Base-by-base conservation (phyloP, 2,329 filamentous ascomycete species). In the Aspergillus sp. region DNA sequence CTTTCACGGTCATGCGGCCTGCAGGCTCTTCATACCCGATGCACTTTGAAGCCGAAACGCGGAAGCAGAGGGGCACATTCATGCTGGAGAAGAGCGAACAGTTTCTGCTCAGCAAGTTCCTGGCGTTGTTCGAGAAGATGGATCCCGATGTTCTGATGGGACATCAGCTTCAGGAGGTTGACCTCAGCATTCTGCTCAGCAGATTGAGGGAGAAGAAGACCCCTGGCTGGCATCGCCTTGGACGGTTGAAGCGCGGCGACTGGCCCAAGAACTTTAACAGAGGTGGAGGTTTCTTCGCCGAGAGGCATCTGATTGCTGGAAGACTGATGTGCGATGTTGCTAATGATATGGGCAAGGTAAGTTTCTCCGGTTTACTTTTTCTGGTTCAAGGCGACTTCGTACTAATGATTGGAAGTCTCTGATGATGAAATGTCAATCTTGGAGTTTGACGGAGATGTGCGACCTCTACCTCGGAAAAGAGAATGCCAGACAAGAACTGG, bases 401-500 rank as follows among this genome's bases (percentile, higher is more conserved):
- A 54, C 72, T 79, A 57, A 78, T 64, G 48, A 5, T 47, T 4
- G 47, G 48, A 68, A 82, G 81, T 97, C 94, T 10, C 86, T 92
- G 66, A 98, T 98, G 94, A 89, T 86, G 69, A 97, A 96, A 79
- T 99, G 95, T 76, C 94, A 97, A 76, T 96, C 93, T 3, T 99
- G 95, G 95, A 97, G 91, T 75, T 83, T 99, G 76, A 96, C 94
- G 2, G 95, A 99, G 76, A 99, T 99, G 93, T 96, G 92, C 75
- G 91, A 89, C 65, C 84, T 98, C 15, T 96, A 97, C 67, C 87
- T 99, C 5, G 84, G 87, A 32, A 86, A 86, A 25, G 86, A 87
- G 59, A 89, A 89, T 71, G 82, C 82, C 45, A 89, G 95, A 45
- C 87, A 89, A 58, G 95, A 99, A 39, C 79, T 99, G 32, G 94